Percentiles rank a stretch among this genome's conserved stretches.
phyloP scores from a whole-genome alignment of 805 yeast genomes.

The Cyberlindnera maclurae region DNA sequence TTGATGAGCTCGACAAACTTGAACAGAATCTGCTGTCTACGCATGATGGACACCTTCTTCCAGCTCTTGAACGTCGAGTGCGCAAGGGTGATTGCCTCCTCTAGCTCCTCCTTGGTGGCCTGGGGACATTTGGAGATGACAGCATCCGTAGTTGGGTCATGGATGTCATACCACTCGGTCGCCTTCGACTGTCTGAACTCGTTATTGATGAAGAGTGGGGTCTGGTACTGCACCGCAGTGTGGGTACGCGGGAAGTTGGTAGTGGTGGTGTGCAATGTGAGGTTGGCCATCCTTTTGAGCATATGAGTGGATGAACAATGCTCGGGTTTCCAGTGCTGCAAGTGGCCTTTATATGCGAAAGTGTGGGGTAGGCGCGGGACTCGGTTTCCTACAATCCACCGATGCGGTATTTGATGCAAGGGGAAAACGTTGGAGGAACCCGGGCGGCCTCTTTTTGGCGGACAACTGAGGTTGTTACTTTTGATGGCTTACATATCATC shows the following conservation, averaged over 20 bases:
- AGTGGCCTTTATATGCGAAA: no score
- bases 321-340: no score
- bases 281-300: constrained; percentile 1
- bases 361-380: no score
- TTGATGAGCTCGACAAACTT: constrained; percentile 59
- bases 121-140: constrained; percentile 66
- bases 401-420: no score
- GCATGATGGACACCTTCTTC: constrained; percentile 33
- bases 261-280: constrained; percentile 28
- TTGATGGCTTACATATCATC: no score
- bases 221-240: constrained; percentile 36
- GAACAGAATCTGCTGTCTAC: constrained; percentile 59
- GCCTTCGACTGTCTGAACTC: constrained; percentile 39
- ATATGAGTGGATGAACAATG: background rate
- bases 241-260: constrained; percentile 36
- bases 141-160: constrained; percentile 66
- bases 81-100: constrained; percentile 57
- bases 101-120: constrained; percentile 54
- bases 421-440: no score
- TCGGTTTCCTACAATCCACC: no score
- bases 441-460: no score
- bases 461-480: no score
- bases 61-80: constrained; percentile 45
- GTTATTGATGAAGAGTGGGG: constrained; percentile 44
- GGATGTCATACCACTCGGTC: constrained; percentile 54